These are phyloP conservation scores for Fusarium albosuccineum DNA, from an alignment of 2,329 filamentous ascomycete species.

Conservation along the genomic window DNA sequence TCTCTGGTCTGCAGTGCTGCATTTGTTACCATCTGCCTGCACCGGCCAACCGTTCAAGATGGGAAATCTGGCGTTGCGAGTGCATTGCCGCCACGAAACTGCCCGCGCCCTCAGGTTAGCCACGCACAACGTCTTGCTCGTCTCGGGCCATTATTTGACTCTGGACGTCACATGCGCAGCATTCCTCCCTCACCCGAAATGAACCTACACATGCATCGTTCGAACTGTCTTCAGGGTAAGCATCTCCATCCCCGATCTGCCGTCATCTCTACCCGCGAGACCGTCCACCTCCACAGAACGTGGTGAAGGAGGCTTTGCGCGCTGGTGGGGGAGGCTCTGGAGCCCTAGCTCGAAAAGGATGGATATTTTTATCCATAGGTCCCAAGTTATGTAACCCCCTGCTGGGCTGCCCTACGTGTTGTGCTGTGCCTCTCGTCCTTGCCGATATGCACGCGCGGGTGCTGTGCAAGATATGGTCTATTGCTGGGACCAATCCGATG, in stretches of 20 bases:
- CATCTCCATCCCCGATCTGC: slow-evolving; percentile 27
- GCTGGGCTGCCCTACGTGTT: slow-evolving; percentile 25
- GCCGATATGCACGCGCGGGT: slow-evolving; percentile 15
- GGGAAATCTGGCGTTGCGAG: slow-evolving; percentile 10
- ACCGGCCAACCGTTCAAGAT: slow-evolving; percentile 15
- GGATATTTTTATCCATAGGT: slow-evolving; percentile 45
- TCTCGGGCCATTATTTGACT: neutral
- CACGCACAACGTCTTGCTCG: slow-evolving; percentile 4
- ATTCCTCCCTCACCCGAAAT: slow-evolving; percentile 31
- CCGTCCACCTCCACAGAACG: slow-evolving; percentile 22
- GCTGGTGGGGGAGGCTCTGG: slow-evolving; percentile 37
- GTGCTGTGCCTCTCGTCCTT: slow-evolving; percentile 33
- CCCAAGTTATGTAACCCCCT: slow-evolving; percentile 29
- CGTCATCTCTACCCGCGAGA: slow-evolving; percentile 29
- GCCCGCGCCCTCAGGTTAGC: neutral
- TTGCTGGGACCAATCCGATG: slow-evolving; percentile 37
- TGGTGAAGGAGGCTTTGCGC: slow-evolving; percentile 33
- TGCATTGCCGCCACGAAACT: slow-evolving; percentile 1
- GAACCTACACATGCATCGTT: slow-evolving; percentile 31
- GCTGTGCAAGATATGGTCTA: slow-evolving; percentile 20
- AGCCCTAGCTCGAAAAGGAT: slow-evolving; percentile 20
- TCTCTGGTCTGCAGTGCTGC: slow-evolving; percentile 3
- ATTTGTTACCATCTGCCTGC: neutral
- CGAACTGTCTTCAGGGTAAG: slow-evolving; percentile 28
- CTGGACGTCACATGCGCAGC: slow-evolving; percentile 35